Evolutionary conservation across 2,329 filamentous ascomycete species (phyloP), one percentile per base, ranked within the genome.

Genomic region (Ploettnerulaceae sp.): DNA sequence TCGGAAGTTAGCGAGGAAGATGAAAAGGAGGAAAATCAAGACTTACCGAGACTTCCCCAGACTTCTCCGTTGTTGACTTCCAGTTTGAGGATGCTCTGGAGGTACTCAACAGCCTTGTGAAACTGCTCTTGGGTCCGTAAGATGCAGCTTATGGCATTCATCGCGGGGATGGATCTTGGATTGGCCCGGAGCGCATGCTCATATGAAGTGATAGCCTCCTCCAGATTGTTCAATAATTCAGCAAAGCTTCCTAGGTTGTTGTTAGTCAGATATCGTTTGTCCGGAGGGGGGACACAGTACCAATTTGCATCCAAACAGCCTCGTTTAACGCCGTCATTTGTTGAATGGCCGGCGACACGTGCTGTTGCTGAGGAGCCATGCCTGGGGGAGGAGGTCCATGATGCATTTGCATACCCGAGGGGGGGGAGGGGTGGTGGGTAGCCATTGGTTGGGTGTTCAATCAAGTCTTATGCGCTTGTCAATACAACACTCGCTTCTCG

Each of bases 91-190:
- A 97, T 95, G 52, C 84, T 86, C 61, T 93, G 84, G 43, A 97
- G 76, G 64, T 91, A 97, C 62, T 97, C 91, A 42, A 96, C 86
- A 1, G 93, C 93, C 64, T 93, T 93, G 34, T 86, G 84, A 60
- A 95, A 98, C 34, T 95, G 87, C 66, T 97, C 93, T 62, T 90
- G 88, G 28, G 86, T 90, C 57, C 94, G 83, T 51, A 96, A 75
- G 51, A 97, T 93, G 65, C 87, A 81, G 49, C 90, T 93, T 56
- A 97, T 95, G 51, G 89, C 87, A 59, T 89, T 94, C 87, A 97
- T 91, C 22, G 93, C 93, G 0, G 82, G 79, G 39, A 93, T 84
- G 14, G 91, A 97, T 71, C 87, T 88, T 36, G 82, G 79, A 64
- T 97, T 97, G 65, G 90, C 87, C 57, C 81, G 79, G 52, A 97